phyloP scores from a whole-genome alignment of 306 rosid genomes.

The Cucumis melo region DNA sequence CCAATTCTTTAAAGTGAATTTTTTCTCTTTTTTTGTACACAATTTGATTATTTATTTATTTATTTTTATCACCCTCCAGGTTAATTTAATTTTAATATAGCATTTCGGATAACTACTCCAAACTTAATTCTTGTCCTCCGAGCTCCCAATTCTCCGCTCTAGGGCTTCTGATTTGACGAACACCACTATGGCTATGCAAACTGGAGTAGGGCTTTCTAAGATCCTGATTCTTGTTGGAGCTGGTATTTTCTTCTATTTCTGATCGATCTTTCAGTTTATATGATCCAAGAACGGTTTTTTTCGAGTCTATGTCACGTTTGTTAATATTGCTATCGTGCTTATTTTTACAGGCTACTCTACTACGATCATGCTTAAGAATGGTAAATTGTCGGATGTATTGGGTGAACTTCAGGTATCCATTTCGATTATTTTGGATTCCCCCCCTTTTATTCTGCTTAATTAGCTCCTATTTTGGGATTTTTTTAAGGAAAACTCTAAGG shows the following conservation, averaged over 20 bases:
- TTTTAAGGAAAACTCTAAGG: background rate
- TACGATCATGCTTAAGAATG: constrained; percentile 51
- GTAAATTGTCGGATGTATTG: constrained; percentile 57
- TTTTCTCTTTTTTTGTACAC: too few species aligned
- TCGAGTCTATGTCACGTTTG: background rate
- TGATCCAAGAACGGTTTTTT: background rate
- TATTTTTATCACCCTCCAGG: background rate
- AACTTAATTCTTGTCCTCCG: background rate
- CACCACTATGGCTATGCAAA: constrained; percentile 5
- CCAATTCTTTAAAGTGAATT: too few species aligned
- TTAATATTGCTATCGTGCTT: background rate
- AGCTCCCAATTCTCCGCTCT: background rate
- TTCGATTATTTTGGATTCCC: background rate
- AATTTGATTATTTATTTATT: background rate
- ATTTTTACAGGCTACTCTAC: constrained; percentile 55
- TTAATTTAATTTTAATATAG: background rate
- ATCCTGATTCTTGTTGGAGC: constrained; percentile 10
- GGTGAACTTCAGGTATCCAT: constrained; percentile 63
- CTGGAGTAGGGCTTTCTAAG: constrained; percentile 11
- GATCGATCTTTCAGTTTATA: background rate
- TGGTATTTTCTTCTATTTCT: background rate
- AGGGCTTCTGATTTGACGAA: constrained; percentile 6
- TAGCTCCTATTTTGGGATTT: background rate
- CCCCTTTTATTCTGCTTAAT: background rate
- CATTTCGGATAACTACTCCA: background rate